Evolutionary conservation across 2,329 filamentous ascomycete genomes (phyloP).

Genomic region (Cercospora sesami): DNA sequence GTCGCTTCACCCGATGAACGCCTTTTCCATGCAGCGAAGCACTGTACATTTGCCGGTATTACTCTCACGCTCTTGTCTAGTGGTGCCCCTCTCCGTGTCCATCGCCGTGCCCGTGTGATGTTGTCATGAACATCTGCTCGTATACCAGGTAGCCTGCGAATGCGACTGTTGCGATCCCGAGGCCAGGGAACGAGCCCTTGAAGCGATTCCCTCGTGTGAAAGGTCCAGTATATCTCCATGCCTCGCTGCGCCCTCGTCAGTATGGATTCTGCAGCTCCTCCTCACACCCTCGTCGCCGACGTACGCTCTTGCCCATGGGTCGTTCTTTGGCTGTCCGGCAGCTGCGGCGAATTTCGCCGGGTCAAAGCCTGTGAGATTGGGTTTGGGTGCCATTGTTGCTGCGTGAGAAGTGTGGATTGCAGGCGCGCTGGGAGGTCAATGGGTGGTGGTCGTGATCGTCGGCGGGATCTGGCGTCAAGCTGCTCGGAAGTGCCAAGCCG

Average conservation of each 20-base stretch:
- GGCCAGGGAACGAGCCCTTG: constrained; percentile 79
- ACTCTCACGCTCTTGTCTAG: constrained; percentile 14
- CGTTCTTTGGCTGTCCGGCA: constrained; percentile 60
- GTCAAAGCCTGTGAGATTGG: constrained; percentile 91
- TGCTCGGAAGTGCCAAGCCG: constrained; percentile 4
- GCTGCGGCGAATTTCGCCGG: constrained; percentile 75
- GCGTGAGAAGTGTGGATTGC: constrained; percentile 10
- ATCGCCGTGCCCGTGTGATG: constrained; percentile 21
- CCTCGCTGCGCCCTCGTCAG: constrained; percentile 63
- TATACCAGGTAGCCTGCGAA: constrained; percentile 88
- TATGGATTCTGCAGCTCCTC: no score
- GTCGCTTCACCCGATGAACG: constrained; percentile 14
- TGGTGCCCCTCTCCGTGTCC: constrained; percentile 31
- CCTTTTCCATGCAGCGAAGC: constrained; percentile 15
- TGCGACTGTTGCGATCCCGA: constrained; percentile 88
- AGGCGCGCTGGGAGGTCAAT: not conserved
- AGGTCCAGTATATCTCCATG: constrained; percentile 88
- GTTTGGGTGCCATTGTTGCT: constrained; percentile 51
- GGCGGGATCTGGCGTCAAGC: constrained; percentile 9
- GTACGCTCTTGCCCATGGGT: constrained; percentile 65
- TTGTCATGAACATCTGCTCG: constrained; percentile 75
- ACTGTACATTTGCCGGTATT: constrained; percentile 21
- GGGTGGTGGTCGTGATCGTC: constrained; percentile 3
- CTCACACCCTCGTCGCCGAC: constrained; percentile 28
- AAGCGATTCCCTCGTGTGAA: constrained; percentile 91